Evolutionary conservation across 352 stramenopile genomes (phyloP).

Genomic region (Sclerospora graminicola): DNA sequence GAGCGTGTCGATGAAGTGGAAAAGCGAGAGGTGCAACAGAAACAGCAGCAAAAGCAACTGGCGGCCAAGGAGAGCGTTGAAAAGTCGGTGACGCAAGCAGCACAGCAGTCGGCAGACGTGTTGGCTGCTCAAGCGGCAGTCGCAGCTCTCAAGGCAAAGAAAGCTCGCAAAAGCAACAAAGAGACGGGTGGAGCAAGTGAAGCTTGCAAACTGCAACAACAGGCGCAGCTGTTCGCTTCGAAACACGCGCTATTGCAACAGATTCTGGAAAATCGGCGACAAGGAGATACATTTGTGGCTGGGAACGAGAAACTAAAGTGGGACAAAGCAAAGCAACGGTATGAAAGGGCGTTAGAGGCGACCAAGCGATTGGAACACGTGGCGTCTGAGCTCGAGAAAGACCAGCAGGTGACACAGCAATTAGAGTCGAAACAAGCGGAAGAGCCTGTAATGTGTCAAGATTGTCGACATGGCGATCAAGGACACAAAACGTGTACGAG

Average conservation of each 20-base stretch:
- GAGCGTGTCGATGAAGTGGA: constrained; percentile 34
- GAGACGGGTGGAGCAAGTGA: not conserved
- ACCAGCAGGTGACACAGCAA: constrained; percentile 1
- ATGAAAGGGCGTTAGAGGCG: constrained; percentile 25
- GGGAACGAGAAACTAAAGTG: constrained; percentile 1
- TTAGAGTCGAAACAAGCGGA: not conserved
- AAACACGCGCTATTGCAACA: constrained; percentile 47
- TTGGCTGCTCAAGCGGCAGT: constrained; percentile 55
- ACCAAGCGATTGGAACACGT: constrained; percentile 29
- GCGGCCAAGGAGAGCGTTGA: constrained; percentile 44
- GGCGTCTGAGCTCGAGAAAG: constrained; percentile 25
- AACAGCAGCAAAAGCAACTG: constrained; percentile 22
- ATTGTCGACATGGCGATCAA: constrained; percentile 1
- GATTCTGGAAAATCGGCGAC: constrained; percentile 30
- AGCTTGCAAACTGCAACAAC: constrained; percentile 14
- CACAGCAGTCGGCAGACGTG: constrained; percentile 47
- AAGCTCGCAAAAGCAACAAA: not conserved
- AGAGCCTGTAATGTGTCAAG: not conserved
- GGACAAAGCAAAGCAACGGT: constrained; percentile 14
- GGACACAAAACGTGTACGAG: too few species aligned
- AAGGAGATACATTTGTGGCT: constrained; percentile 23
- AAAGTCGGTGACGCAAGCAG: constrained; percentile 23
- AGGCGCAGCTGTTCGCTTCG: constrained; percentile 25
- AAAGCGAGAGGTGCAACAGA: constrained; percentile 22
- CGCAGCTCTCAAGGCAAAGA: constrained; percentile 52